phyloP scores from a whole-genome alignment of 345 rosid genomes.

The Dipteronia dyeriana region DNA sequence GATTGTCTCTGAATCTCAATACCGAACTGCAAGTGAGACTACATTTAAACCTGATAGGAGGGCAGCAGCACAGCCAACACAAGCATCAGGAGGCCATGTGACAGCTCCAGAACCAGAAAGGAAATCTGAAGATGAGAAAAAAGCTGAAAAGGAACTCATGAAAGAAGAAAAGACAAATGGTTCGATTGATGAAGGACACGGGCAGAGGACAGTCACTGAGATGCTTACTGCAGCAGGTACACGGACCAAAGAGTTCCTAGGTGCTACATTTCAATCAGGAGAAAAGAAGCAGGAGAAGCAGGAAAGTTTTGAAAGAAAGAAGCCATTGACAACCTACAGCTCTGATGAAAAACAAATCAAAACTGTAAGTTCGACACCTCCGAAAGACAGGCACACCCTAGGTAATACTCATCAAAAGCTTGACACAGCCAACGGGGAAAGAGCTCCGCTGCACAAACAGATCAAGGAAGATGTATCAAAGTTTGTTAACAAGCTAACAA shows the following conservation, averaged over 20 bases:
- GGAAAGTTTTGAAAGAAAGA: conserved; percentile 28
- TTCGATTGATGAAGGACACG: conserved; percentile 28
- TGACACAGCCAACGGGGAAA: conserved; percentile 27
- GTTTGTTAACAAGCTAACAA: conserved; percentile 53
- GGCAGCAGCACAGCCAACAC: conserved; percentile 16
- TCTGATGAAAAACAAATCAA: conserved; percentile 32
- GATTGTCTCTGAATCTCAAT: conserved; percentile 10
- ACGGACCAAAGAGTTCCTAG: conserved; percentile 26
- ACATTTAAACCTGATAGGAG: conserved; percentile 20
- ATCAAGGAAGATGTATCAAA: conserved; percentile 62
- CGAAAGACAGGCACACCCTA: conserved; percentile 20
- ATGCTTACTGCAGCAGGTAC: conserved; percentile 32
- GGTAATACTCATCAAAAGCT: conserved; percentile 27
- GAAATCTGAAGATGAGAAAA: conserved; percentile 26
- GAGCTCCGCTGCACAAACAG: conserved; percentile 45
- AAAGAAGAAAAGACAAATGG: conserved; percentile 21
- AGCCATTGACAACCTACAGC: conserved; percentile 18
- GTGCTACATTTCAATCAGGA: conserved; percentile 22
- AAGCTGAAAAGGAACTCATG: conserved; percentile 18
- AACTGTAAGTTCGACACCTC: conserved; percentile 37
- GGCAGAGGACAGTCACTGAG: conserved; percentile 25
- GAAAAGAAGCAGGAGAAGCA: conserved; percentile 34
- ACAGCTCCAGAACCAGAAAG: conserved; percentile 28
- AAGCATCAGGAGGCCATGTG: conserved; percentile 16
- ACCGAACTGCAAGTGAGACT: conserved; percentile 6